Evolutionary conservation across 331 rosid genomes (phyloP).

Genomic region (Acacia pycnantha): DNA sequence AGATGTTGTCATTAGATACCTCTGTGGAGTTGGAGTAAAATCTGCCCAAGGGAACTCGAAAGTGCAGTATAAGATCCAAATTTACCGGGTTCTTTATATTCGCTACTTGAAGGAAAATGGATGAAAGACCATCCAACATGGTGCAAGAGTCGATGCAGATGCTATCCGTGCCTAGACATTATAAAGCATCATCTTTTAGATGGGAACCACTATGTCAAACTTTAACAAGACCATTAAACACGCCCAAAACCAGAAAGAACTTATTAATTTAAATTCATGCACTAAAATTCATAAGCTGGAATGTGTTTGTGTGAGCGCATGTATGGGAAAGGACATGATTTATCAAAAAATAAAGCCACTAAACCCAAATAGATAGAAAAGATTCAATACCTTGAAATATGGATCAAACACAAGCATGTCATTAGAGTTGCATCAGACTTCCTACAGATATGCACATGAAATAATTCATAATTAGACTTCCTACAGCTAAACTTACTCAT

Average conservation of each 20-base stretch:
- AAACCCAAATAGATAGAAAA: slow-evolving; percentile 21
- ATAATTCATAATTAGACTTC: slow-evolving; percentile 22
- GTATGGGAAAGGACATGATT: not conserved
- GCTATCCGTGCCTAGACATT: slow-evolving; percentile 67
- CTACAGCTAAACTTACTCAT: too few relatives aligned
- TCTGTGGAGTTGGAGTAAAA: slow-evolving; percentile 84
- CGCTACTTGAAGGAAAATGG: slow-evolving; percentile 90
- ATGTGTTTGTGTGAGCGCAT: not conserved
- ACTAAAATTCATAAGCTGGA: slow-evolving; percentile 15
- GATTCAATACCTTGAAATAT: slow-evolving; percentile 65
- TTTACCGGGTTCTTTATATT: slow-evolving; percentile 76
- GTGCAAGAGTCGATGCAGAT: slow-evolving; percentile 70
- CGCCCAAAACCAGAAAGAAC: not conserved
- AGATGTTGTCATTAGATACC: slow-evolving; percentile 41
- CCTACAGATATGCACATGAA: slow-evolving; percentile 48
- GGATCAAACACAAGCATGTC: slow-evolving; percentile 93
- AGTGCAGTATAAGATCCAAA: slow-evolving; percentile 87
- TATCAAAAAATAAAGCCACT: not conserved
- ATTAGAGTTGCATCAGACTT: slow-evolving; percentile 80
- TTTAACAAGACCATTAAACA: not conserved
- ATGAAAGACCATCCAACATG: slow-evolving; percentile 82
- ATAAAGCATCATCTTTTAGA: slow-evolving; percentile 37
- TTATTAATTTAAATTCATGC: not conserved
- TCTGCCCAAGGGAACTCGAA: slow-evolving; percentile 87
- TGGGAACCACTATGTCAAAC: slow-evolving; percentile 1